Evolutionary conservation across 2,329 filamentous ascomycete species (phyloP).

Genomic region (Alternaria sp.): DNA sequence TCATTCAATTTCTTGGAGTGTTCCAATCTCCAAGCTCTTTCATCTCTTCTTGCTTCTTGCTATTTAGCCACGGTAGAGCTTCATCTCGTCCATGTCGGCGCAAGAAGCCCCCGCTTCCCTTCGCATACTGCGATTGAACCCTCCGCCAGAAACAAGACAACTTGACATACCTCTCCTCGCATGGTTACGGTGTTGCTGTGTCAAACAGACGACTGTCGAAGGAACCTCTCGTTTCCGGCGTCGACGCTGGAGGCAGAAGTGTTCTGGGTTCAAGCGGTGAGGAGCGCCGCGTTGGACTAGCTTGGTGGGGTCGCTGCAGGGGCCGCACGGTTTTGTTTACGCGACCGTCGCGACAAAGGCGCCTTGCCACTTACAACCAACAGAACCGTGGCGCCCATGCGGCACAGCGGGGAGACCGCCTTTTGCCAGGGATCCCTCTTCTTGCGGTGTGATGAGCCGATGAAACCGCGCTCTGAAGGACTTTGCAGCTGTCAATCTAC

Average conservation of each 20-base stretch:
- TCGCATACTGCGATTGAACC: neutral
- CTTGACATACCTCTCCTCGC: slow-evolving; percentile 50
- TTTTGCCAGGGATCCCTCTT: neutral
- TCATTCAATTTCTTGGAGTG: neutral
- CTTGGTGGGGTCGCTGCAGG: slow-evolving; percentile 29
- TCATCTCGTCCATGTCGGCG: slow-evolving; percentile 9
- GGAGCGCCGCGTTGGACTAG: slow-evolving; percentile 26
- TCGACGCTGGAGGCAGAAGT: slow-evolving; percentile 18
- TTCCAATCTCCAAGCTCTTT: neutral
- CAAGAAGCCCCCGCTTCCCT: slow-evolving; percentile 7
- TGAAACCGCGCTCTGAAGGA: neutral
- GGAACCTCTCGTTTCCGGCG: slow-evolving; percentile 21
- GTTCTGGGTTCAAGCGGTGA: slow-evolving; percentile 21
- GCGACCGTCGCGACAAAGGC: slow-evolving; percentile 20
- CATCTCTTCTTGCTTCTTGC: neutral
- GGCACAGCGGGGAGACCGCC: slow-evolving; percentile 1
- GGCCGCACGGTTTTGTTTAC: slow-evolving; percentile 18
- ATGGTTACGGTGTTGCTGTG: slow-evolving; percentile 45
- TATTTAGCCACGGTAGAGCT: neutral
- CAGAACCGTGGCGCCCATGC: neutral
- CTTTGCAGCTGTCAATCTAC: neutral
- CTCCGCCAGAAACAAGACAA: slow-evolving; percentile 1
- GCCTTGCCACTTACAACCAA: slow-evolving; percentile 12
- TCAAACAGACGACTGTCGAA: slow-evolving; percentile 45
- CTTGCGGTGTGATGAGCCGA: neutral